Conservation (phyloP, 352 stramenopile species). For the Globisporangium cederbergense region DNA sequence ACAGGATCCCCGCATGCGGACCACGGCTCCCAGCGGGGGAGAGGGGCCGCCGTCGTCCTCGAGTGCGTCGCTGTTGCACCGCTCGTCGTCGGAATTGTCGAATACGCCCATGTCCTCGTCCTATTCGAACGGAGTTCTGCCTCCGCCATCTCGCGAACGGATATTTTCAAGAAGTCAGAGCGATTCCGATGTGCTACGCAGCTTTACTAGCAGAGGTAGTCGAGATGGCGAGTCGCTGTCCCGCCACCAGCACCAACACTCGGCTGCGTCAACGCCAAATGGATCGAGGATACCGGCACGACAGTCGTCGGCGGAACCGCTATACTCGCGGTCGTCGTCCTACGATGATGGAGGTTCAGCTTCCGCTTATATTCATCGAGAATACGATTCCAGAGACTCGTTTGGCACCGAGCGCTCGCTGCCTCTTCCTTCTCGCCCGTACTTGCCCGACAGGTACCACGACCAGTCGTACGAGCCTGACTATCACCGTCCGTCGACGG, state of each 20-base stretch:
- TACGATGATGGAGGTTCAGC: conserved; percentile 11
- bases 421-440: conserved; percentile 8
- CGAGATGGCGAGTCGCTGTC: conserved; percentile 14
- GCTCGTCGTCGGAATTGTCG: conserved; percentile 8
- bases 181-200: conserved; percentile 11
- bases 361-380: conserved; percentile 8
- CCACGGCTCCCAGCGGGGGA: neutral
- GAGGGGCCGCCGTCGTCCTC: neutral
- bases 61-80: neutral
- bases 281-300: conserved; percentile 14
- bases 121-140: neutral
- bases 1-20: conserved; percentile 10
- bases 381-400: conserved; percentile 13
- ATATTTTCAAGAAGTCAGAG: conserved; percentile 19
- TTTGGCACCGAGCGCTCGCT: conserved; percentile 18
- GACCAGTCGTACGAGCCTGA: conserved; percentile 19
- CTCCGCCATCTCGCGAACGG: neutral
- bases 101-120: neutral
- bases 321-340: conserved; percentile 8
- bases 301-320: conserved; percentile 5
- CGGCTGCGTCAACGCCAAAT: conserved; percentile 7
- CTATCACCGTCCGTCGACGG: conserved; percentile 15
- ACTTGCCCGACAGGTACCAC: conserved; percentile 17
- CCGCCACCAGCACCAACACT: conserved; percentile 1
- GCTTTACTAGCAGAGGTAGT: conserved; percentile 12